Conservation (phyloP, 345 rosid genomes). For the Eucalyptus tenuipes region DNA sequence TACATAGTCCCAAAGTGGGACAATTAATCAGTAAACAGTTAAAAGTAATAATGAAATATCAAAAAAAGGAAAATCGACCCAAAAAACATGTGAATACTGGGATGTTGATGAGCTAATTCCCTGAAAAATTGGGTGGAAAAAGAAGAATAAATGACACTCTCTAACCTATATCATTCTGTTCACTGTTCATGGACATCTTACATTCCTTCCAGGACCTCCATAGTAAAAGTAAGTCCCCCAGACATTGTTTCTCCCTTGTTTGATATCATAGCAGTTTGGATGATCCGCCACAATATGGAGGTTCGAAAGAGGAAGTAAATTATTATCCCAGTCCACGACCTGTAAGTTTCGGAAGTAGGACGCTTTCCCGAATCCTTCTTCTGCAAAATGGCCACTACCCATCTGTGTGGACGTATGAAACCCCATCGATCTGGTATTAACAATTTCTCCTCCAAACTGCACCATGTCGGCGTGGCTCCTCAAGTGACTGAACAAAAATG, state of each 20-base stretch:
- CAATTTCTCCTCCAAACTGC: constrained; percentile 94
- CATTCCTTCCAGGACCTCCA: constrained; percentile 95
- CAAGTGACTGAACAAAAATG: constrained; percentile 70
- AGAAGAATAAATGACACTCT: background rate
- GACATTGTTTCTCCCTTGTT: constrained; percentile 66
- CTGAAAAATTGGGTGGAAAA: background rate
- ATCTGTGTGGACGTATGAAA: constrained; percentile 87
- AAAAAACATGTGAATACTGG: background rate
- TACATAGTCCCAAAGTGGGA: constrained; percentile 16
- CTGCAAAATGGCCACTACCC: constrained; percentile 97
- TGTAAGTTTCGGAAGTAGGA: constrained; percentile 88
- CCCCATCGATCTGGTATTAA: constrained; percentile 62
- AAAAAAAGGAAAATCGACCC: constrained; percentile 2
- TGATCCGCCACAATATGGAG: constrained; percentile 74
- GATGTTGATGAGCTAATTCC: background rate
- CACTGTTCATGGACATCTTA: constrained; percentile 45
- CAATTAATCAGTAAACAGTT: background rate
- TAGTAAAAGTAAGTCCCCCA: constrained; percentile 98
- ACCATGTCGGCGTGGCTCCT: constrained; percentile 93
- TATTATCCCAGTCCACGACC: constrained; percentile 95
- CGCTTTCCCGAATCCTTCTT: constrained; percentile 81
- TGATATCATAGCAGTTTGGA: constrained; percentile 80
- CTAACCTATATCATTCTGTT: background rate
- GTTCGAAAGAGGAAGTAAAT: constrained; percentile 58
- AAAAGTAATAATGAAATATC: background rate